Conservation (phyloP, 441 rosid species). For the Euphorbia corollata region DNA sequence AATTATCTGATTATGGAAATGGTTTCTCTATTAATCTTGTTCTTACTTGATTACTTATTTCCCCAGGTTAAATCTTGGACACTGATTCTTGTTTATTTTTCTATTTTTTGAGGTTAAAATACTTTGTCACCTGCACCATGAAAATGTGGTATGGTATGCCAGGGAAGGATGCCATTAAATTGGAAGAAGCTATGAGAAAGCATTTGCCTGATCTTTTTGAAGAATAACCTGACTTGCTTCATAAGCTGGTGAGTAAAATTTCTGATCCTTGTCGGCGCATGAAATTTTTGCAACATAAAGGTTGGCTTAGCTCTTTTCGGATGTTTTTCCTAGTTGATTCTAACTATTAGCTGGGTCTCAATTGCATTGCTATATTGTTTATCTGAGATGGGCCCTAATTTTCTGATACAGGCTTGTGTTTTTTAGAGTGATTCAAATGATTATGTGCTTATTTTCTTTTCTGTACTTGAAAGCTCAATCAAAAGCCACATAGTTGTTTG, state of each 20-base stretch:
- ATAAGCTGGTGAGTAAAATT: slow-evolving; percentile 75
- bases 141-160: slow-evolving; percentile 96
- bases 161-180: slow-evolving; percentile 65
- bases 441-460: not conserved
- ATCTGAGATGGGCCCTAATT: not conserved
- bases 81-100: slow-evolving; percentile 23
- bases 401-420: not conserved
- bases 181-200: slow-evolving; percentile 90
- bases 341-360: not conserved
- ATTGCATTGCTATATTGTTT: not conserved
- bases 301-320: slow-evolving; percentile 9
- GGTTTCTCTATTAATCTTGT: too few relatives aligned
- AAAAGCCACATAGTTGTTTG: not conserved
- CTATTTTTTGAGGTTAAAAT: slow-evolving; percentile 57
- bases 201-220: slow-evolving; percentile 92
- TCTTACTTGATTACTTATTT: not conserved
- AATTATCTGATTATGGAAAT: too few relatives aligned
- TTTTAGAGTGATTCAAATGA: not conserved
- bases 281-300: not conserved
- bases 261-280: not conserved
- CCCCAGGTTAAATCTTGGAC: not conserved
- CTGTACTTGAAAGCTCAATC: not conserved
- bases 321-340: slow-evolving; percentile 2
- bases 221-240: slow-evolving; percentile 97
- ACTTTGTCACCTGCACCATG: slow-evolving; percentile 82